These are phyloP conservation scores for Emericellopsis cladophorae DNA, from an alignment of 2,329 filamentous ascomycete genomes.

Conservation along the genomic window DNA sequence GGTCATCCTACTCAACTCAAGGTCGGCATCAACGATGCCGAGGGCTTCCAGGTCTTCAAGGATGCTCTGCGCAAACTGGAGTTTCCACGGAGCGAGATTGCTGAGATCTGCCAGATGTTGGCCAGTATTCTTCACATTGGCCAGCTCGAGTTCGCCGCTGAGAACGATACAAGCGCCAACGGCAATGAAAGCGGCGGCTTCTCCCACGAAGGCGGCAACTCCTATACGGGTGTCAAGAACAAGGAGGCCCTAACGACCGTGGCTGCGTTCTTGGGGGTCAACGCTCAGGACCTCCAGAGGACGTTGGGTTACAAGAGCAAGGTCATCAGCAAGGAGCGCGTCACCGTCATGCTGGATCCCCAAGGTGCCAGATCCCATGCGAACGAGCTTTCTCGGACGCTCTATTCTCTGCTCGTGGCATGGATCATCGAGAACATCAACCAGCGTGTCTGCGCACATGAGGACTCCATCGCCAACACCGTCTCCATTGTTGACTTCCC, in stretches of 20 bases:
- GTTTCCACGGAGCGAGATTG: constrained; percentile 86
- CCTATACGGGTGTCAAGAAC: constrained; percentile 79
- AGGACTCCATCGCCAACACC: constrained; percentile 85
- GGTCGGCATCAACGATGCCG: constrained; percentile 88
- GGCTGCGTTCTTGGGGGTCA: constrained; percentile 88
- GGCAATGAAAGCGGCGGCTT: constrained; percentile 92
- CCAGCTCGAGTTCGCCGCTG: constrained; percentile 84
- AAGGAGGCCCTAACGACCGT: constrained; percentile 78
- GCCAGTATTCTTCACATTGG: constrained; percentile 94
- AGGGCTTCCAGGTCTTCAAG: constrained; percentile 97
- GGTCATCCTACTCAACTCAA: constrained; percentile 95
- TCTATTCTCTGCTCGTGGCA: constrained; percentile 88
- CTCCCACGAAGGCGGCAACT: constrained; percentile 86
- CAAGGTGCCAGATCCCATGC: constrained; percentile 82
- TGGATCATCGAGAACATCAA: constrained; percentile 92
- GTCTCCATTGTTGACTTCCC: constrained; percentile 94
- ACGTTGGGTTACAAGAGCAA: constrained; percentile 94
- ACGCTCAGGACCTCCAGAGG: constrained; percentile 67
- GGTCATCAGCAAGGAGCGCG: constrained; percentile 87
- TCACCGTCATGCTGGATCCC: constrained; percentile 97
- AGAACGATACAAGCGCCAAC: constrained; percentile 62
- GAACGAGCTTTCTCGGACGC: constrained; percentile 81
- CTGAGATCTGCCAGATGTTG: constrained; percentile 90
- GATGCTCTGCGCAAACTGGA: constrained; percentile 88
- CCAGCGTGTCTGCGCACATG: constrained; percentile 72